These are phyloP conservation scores for Pseudocercospora vitis DNA, from an alignment of 2,329 filamentous ascomycete species.

Conservation along the genomic window DNA sequence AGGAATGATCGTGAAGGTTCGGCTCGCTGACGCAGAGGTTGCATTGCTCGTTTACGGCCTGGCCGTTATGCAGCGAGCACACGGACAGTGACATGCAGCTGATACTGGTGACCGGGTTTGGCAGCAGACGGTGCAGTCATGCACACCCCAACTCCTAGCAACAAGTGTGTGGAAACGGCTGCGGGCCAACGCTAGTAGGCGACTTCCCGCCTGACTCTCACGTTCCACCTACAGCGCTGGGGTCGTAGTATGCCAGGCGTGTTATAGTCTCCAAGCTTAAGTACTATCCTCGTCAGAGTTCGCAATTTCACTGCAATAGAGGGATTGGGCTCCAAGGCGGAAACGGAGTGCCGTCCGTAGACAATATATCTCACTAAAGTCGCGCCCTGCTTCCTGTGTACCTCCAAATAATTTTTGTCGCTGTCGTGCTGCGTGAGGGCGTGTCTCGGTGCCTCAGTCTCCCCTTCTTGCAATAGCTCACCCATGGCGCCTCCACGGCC, in stretches of 20 bases:
- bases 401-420: neutral
- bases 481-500: slow-evolving; percentile 35
- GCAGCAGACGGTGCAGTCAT: slow-evolving; percentile 20
- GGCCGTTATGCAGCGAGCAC: slow-evolving; percentile 16
- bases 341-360: slow-evolving; percentile 6
- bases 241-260: slow-evolving; percentile 23
- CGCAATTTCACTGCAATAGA: slow-evolving; percentile 24
- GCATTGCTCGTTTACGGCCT: slow-evolving; percentile 24
- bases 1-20: slow-evolving; percentile 18
- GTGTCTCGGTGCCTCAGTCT: neutral
- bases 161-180: slow-evolving; percentile 23
- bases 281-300: slow-evolving; percentile 18
- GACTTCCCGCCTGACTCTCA: slow-evolving; percentile 26
- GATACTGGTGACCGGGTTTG: slow-evolving; percentile 20
- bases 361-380: slow-evolving; percentile 8
- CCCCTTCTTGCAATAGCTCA: slow-evolving; percentile 3
- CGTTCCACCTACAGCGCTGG: slow-evolving; percentile 23
- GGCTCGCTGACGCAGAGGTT: slow-evolving; percentile 22
- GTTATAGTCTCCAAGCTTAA: slow-evolving; percentile 25
- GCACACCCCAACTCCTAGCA: slow-evolving; percentile 23
- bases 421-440: slow-evolving; percentile 4
- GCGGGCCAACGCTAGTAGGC: slow-evolving; percentile 26
- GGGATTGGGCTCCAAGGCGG: slow-evolving; percentile 18
- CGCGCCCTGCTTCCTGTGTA: slow-evolving; percentile 4
- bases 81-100: slow-evolving; percentile 14